A percentile compares a stretch with the other conserved stretches of the same genome.
Conservation (phyloP, 768 basidiomycete species). For the Tricholoma furcatifolium region DNA sequence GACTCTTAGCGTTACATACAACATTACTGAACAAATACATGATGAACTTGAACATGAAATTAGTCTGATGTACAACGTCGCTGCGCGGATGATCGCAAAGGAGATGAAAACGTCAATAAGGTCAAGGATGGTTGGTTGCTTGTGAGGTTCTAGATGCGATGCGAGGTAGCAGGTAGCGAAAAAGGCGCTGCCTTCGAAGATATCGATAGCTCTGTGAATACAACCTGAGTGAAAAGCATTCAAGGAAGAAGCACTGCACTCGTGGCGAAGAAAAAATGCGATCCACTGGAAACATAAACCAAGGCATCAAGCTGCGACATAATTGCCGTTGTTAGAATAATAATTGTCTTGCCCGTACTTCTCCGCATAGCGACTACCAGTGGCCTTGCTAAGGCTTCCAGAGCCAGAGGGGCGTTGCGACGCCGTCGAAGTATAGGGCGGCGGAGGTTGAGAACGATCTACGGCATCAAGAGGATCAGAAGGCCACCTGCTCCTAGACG, state of each 20-base stretch:
- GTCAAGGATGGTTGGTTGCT: background rate
- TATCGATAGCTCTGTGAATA: constrained; percentile 6
- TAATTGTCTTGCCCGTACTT: background rate
- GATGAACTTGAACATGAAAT: background rate
- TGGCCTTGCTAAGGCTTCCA: constrained; percentile 3
- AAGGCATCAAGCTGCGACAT: background rate
- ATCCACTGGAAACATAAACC: background rate
- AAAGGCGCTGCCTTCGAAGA: background rate
- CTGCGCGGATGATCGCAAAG: background rate
- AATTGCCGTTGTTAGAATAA: background rate
- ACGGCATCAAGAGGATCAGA: background rate
- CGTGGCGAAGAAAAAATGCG: background rate
- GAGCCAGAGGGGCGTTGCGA: constrained; percentile 11
- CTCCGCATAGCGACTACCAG: background rate
- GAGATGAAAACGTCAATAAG: background rate
- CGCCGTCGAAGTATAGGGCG: constrained; percentile 9
- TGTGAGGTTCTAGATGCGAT: background rate
- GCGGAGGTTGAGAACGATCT: constrained; percentile 5
- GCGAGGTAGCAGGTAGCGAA: background rate
- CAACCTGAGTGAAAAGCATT: constrained; percentile 5
- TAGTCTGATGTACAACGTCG: background rate
- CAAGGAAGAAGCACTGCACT: constrained; percentile 4
- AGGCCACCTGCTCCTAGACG: constrained; percentile 4
- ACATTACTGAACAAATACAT: background rate
- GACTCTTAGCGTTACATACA: background rate